Evolutionary conservation across 176 grass and related monocot genomes (phyloP), one percentile per base, ranked within the genome.

Genomic region (Oryza longistaminata): DNA sequence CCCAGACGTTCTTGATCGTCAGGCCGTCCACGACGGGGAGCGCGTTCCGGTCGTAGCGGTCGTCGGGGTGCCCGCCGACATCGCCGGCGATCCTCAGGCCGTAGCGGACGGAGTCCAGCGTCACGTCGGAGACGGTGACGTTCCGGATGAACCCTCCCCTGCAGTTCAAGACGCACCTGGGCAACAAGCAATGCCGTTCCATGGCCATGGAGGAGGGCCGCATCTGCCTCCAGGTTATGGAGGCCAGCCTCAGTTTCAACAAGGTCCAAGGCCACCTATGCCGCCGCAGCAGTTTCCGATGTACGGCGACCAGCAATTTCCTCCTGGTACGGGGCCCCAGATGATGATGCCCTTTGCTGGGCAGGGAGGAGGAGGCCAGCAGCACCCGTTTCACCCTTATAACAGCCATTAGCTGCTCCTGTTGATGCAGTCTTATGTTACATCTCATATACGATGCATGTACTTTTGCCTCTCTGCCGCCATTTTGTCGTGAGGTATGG

Each of bases 131-230:
- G 72, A 98, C 22, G 1, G 96, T 95, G 77, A 98, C 9, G 77
- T 98, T 98, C 12, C 86, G 77, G 34, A 94, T 94, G 84, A 92
- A 98, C 42, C 96, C 96, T 64, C 96, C 96, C 83, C 96, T 89
- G n/a, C n/a, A 52, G 14, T 69, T 39, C 68, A 62, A 16, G 70
- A 82, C 4, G 15, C 37, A 10, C 72, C 65, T 81, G 81, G 86
- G n/a, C 76, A 62, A 35, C 89, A 88, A 55, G 81, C 66, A 33
- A 71, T 84, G 71, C 9, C 46, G 4, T 90, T 85, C 86, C 90
- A 73, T 24, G 90, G 81, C 81, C 76, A 85, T 14, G 53, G 84
- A 80, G 53, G 84, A 80, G 82, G 83, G 21, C 87, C 76, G 53
- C 92, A 85, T 50, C n/a, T 92, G 35, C 71, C 92, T 26, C 88